These are phyloP conservation scores for Tetracladium marchalianum DNA, from an alignment of 495 filamentous ascomycete genomes.

Conservation along the genomic window DNA sequence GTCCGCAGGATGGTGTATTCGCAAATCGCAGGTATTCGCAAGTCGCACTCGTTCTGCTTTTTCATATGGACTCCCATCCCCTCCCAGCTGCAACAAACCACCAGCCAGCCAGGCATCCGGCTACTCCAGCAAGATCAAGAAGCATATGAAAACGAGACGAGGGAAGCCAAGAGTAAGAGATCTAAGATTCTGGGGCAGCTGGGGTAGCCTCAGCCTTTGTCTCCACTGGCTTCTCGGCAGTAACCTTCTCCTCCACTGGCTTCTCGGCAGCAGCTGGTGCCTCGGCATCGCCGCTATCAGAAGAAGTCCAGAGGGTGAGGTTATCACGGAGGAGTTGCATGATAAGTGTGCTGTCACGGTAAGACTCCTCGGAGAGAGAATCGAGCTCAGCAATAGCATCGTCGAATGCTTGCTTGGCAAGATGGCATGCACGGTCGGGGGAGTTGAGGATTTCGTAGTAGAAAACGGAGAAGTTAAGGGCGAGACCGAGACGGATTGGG, in stretches of 20 bases:
- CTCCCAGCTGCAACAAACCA: constrained; percentile 20
- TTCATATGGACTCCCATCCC: constrained; percentile 25
- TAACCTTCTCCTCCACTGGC: constrained; percentile 41
- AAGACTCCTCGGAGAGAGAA: constrained; percentile 96
- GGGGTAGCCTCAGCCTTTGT: constrained; percentile 25
- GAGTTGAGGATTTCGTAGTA: constrained; percentile 99
- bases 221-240: constrained; percentile 37
- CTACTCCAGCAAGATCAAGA: constrained; percentile 21
- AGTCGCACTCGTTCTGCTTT: constrained; percentile 20
- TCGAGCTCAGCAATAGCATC: constrained; percentile 99
- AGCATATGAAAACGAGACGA: constrained; percentile 23
- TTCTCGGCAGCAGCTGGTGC: constrained; percentile 51
- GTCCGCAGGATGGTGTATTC: constrained; percentile 24
- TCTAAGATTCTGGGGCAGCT: constrained; percentile 24
- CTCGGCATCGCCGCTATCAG: constrained; percentile 80
- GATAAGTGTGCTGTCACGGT: constrained; percentile 99
- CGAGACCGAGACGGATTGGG: constrained; percentile 95
- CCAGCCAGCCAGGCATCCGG: constrained; percentile 21
- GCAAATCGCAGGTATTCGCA: constrained; percentile 18
- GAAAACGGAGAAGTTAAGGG: constrained; percentile 99
- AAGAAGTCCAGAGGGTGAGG: constrained; percentile 98
- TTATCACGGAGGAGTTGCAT: constrained; percentile 99
- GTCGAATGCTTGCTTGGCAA: constrained; percentile 98
- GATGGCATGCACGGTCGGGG: constrained; percentile 95
- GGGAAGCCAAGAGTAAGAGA: constrained; percentile 18